Base-by-base conservation (phyloP, 202 grass and related monocot species). In the Cymbopogon flexuosus region DNA sequence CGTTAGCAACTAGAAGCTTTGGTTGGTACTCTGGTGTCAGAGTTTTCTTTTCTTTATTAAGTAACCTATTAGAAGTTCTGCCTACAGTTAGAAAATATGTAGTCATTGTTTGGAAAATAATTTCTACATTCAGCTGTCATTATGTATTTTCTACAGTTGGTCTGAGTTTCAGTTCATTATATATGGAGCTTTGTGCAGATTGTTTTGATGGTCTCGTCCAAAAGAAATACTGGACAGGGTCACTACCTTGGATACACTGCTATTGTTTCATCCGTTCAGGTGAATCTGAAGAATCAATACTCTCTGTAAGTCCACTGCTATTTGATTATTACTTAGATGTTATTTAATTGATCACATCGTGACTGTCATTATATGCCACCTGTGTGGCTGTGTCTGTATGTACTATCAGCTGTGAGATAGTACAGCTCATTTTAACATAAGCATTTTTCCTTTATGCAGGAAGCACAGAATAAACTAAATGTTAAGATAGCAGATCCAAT, bases 211-310 rank as follows among this genome's bases (percentile, higher is more conserved):
- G 85, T 31, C 96, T 99, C 79, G 0, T 99, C 74, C 73, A 87
- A 65, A 96, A 89, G 83, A 90, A 87, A 85, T 80, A 73, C 73
- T 99, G 96, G 96, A 91, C 70, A 67, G 90, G 96, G 15, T 65
- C 82, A 79, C 81, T 93, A 62, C 96, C 92, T 72, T 93, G 90
- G 92, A 91, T 99, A 62, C 96, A 99, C 56, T 99, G 92, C 77
- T 99, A 96, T 56, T 96, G 96, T 81, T 99, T 96, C 88, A 96
- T 99, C 58, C 87, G 92, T 85, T 84, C 92, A 79, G 88, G 60
- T 87, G 90, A 99, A 93, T 78, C 92, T 42, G 90, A 91, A 61
- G 87, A 99, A 82, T 83, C 65, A 46, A 83, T 96, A 83, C 64
- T 99, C 63, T 82, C 77, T 57, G 92, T 99, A 79, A 87, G 90